Percentiles rank a stretch among this genome's conserved stretches.
Conservation (phyloP, 2,329 filamentous ascomycete species). For the Alternaria metachromatica region DNA sequence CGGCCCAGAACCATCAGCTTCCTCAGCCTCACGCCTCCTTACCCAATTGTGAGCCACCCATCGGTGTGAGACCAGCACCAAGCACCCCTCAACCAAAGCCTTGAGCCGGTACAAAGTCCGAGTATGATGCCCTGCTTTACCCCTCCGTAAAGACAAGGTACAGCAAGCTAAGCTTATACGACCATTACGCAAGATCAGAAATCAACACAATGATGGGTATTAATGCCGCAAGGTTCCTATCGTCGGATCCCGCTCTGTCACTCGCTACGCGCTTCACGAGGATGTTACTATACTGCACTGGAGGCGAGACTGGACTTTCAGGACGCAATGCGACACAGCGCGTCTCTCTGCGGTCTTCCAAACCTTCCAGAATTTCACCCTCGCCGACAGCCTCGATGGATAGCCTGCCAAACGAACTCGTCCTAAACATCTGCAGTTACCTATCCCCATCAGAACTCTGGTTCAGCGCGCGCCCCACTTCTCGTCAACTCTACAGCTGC, state of each 20-base stretch:
- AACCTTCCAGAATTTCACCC: neutral
- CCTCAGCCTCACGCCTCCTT: neutral
- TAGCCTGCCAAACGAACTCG: constrained; percentile 6
- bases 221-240: neutral
- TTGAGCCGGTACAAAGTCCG: neutral
- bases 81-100: neutral
- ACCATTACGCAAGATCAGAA: neutral
- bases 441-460: constrained; percentile 7
- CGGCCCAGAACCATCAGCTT: neutral
- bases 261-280: neutral
- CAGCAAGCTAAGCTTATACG: neutral
- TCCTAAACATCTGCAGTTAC: constrained; percentile 6
- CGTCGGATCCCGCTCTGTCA: neutral
- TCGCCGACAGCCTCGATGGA: neutral
- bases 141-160: neutral
- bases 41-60: neutral
- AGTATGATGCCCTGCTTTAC: neutral
- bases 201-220: neutral
- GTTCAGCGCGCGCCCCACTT: constrained; percentile 2
- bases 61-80: neutral
- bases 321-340: neutral
- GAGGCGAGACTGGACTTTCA: neutral
- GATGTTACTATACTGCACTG: neutral
- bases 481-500: constrained; percentile 5
- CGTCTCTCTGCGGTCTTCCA: neutral